phyloP scores from a whole-genome alignment of 176 grass and related monocot species.

The Oryza brachyantha region DNA sequence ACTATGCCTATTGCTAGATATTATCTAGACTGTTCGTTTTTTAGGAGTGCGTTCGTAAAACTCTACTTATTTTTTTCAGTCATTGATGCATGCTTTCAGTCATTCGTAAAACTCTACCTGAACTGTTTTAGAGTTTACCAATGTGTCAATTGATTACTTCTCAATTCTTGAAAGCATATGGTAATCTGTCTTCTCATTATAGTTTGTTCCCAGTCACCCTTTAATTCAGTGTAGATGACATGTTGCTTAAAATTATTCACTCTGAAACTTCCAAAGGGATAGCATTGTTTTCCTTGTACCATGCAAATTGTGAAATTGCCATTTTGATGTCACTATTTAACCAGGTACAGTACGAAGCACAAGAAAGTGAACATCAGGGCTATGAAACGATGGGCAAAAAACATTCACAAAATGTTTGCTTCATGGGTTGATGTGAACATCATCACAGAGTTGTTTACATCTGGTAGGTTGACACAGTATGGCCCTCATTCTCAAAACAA shows the following conservation, averaged over 20 bases:
- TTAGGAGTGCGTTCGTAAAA: background rate
- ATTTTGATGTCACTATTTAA: background rate
- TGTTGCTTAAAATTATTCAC: background rate
- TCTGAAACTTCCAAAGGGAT: background rate
- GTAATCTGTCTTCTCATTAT: background rate
- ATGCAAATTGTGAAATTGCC: background rate
- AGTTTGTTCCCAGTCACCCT: background rate
- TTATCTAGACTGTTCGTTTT: background rate
- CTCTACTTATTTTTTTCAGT: background rate
- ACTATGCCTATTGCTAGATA: background rate
- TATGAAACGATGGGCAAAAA: constrained; percentile 43
- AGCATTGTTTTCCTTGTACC: background rate
- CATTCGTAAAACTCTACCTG: no score
- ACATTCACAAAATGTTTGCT: no score
- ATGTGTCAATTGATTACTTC: background rate
- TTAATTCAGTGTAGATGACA: background rate
- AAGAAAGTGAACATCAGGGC: constrained; percentile 46
- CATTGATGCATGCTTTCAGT: background rate
- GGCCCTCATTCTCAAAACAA: no score
- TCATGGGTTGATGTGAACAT: no score
- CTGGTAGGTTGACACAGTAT: no score
- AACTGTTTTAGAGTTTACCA: background rate
- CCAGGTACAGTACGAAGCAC: constrained; percentile 46
- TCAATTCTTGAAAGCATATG: background rate
- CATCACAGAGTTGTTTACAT: no score